These are phyloP conservation scores for Penicillium manginii DNA, from an alignment of 495 filamentous ascomycete species.

Conservation along the genomic window DNA sequence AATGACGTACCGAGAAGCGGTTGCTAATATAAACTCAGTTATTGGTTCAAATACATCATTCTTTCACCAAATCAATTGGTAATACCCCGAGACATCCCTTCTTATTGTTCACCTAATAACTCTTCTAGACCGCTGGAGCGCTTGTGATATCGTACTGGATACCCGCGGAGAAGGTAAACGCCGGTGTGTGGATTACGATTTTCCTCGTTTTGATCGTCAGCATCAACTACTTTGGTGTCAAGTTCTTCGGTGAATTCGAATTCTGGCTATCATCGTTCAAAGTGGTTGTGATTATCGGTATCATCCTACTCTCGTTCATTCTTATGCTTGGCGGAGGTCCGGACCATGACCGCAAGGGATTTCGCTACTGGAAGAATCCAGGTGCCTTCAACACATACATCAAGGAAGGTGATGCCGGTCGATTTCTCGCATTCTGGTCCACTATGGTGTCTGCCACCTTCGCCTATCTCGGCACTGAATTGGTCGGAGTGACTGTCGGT, in stretches of 20 bases:
- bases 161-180: conserved; percentile 40
- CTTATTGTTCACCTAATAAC: no score
- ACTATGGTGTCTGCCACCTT: conserved; percentile 80
- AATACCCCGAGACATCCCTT: no score
- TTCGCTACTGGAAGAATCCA: conserved; percentile 77
- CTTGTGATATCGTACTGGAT: conserved; percentile 79
- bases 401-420: conserved; percentile 43
- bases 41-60: conserved; percentile 72
- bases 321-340: conserved; percentile 77
- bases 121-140: conserved; percentile 63
- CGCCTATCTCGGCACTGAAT: conserved; percentile 82
- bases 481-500: conserved; percentile 71
- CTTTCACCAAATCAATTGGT: conserved; percentile 75
- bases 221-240: conserved; percentile 63
- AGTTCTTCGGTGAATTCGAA: conserved; percentile 79
- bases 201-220: conserved; percentile 54
- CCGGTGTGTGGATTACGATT: conserved; percentile 59
- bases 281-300: conserved; percentile 70
- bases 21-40: conserved; percentile 30
- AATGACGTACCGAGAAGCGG: neutral
- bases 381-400: conserved; percentile 58
- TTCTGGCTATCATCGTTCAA: conserved; percentile 82
- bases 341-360: conserved; percentile 69
- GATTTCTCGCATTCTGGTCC: conserved; percentile 79
- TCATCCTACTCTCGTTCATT: conserved; percentile 69